Conservation (phyloP, 768 basidiomycete genomes). For the Boletus rubescentipes region DNA sequence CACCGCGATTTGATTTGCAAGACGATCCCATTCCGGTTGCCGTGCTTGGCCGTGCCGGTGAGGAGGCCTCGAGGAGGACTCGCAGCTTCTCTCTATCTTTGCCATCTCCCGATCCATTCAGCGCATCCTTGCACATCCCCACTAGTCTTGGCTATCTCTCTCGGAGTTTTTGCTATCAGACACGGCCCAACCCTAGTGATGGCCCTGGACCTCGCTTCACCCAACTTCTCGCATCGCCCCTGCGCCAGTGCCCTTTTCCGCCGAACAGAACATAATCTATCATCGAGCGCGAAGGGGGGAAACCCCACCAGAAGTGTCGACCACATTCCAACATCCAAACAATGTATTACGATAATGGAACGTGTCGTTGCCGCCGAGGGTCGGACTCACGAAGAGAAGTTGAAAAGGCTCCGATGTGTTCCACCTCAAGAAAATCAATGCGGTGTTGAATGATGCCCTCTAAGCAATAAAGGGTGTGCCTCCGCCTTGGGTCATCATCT, state of each 20-base stretch:
- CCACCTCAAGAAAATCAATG: conserved; percentile 69
- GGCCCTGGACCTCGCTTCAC: conserved; percentile 33
- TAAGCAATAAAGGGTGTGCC: conserved; percentile 56
- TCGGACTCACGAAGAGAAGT: conserved; percentile 66
- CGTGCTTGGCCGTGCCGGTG: background rate
- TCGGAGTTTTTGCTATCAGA: conserved; percentile 54
- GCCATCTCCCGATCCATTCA: conserved; percentile 32
- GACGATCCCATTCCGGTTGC: conserved; percentile 31
- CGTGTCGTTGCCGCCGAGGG: conserved; percentile 30
- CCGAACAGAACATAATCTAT: conserved; percentile 29
- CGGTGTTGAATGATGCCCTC: conserved; percentile 66
- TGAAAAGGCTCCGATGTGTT: conserved; percentile 74
- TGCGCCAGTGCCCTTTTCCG: conserved; percentile 10
- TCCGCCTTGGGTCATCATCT: background rate
- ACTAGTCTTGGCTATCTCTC: conserved; percentile 53
- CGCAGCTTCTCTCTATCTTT: conserved; percentile 48
- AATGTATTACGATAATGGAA: conserved; percentile 26
- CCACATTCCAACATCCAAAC: conserved; percentile 17
- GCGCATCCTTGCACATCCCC: conserved; percentile 30
- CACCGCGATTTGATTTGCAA: background rate
- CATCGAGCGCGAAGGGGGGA: conserved; percentile 18
- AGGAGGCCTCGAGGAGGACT: conserved; percentile 32
- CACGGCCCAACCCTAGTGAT: conserved; percentile 13
- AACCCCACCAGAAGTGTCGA: conserved; percentile 1
- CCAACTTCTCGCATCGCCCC: conserved; percentile 33